Conservation (phyloP, 805 yeast species). For the Zygoascus biomembranicola region DNA sequence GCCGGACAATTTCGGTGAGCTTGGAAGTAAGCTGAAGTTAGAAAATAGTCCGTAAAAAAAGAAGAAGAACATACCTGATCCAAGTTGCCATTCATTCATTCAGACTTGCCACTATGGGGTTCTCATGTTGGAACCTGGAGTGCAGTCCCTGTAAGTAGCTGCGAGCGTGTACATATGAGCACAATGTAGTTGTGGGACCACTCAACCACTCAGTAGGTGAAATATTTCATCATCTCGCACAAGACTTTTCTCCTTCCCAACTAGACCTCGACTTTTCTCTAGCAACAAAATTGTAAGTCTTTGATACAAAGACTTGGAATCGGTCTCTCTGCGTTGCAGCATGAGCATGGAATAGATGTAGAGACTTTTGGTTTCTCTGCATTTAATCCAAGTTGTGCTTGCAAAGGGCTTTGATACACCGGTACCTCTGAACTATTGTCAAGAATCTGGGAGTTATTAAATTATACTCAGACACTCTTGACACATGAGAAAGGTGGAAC, state of each 20-base stretch:
- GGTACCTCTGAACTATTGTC: conserved; percentile 4
- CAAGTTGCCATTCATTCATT: not conserved
- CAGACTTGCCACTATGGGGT: not conserved
- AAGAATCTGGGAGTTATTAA: not conserved
- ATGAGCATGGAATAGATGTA: conserved; percentile 1
- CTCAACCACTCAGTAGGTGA: not conserved
- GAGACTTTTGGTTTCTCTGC: not conserved
- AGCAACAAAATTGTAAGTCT: not conserved
- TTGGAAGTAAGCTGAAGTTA: not conserved
- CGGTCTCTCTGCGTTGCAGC: conserved; percentile 17
- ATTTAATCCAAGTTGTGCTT: conserved; percentile 2
- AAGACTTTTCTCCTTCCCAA: not conserved
- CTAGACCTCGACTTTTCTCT: not conserved
- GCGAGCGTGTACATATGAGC: not conserved
- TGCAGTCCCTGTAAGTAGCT: not conserved
- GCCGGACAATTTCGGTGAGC: conserved; percentile 7
- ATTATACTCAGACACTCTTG: conserved; percentile 3
- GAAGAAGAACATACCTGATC: not conserved
- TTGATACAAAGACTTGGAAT: conserved; percentile 3
- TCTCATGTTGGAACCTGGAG: not conserved
- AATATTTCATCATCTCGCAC: not conserved
- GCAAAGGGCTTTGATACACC: conserved; percentile 20
- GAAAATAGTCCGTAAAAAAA: not conserved
- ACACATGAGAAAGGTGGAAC: not conserved
- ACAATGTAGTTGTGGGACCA: not conserved